These are phyloP conservation scores for Ceratocystis alfenasii DNA, from an alignment of 2,329 filamentous ascomycete species.

Conservation along the genomic window DNA sequence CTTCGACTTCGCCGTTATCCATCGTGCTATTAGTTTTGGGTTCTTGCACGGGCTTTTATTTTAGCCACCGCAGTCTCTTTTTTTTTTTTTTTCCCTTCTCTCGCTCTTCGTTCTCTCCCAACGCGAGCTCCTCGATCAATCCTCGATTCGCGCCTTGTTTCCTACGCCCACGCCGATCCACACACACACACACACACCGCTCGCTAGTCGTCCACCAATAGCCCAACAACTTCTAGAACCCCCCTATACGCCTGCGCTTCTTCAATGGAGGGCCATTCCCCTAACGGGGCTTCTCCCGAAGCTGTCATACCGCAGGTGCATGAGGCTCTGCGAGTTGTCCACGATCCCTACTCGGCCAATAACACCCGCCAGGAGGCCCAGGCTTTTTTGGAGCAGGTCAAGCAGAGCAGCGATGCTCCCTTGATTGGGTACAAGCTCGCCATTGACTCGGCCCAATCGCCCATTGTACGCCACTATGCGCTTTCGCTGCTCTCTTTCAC, in stretches of 20 bases:
- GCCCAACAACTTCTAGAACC: neutral
- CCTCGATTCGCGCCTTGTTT: neutral
- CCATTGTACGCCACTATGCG: conserved; percentile 84
- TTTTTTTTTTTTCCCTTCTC: neutral
- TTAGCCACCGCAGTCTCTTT: too few species aligned
- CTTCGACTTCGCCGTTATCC: neutral
- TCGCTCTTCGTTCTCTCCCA: neutral
- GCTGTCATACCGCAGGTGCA: conserved; percentile 56
- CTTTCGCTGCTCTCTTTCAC: conserved; percentile 83
- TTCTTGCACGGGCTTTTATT: neutral
- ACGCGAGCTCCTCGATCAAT: neutral
- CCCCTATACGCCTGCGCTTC: neutral
- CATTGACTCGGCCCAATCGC: conserved; percentile 58
- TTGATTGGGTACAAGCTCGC: conserved; percentile 77
- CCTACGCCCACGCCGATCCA: neutral
- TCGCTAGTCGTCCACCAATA: neutral
- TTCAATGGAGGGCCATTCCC: conserved; percentile 22
- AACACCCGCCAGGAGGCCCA: conserved; percentile 72
- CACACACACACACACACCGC: neutral
- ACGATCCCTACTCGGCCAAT: conserved; percentile 70
- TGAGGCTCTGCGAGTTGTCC: conserved; percentile 76
- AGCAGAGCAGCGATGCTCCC: conserved; percentile 65
- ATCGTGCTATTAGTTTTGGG: neutral
- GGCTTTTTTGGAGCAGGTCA: conserved; percentile 73
- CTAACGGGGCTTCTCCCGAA: conserved; percentile 32